A percentile compares a stretch with the other conserved stretches of the same genome.
Evolutionary conservation across 1,139 yeast species (phyloP).

Genomic region (Yamadazyma diospyri): DNA sequence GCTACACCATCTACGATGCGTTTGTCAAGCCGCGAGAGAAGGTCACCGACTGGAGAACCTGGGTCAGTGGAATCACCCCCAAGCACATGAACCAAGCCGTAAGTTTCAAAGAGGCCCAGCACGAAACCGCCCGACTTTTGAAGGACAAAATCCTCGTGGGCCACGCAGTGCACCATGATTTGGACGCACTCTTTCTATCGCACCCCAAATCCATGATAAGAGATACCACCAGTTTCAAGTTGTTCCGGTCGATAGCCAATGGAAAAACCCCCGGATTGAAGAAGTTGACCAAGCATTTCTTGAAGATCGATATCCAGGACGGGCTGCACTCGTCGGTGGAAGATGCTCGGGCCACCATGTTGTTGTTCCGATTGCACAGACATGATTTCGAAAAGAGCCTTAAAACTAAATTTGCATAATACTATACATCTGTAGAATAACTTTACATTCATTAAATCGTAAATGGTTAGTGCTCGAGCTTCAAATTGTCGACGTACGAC

Average conservation of each 20-base stretch:
- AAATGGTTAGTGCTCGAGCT: constrained; percentile 29
- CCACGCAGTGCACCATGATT: constrained; percentile 80
- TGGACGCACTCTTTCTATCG: constrained; percentile 60
- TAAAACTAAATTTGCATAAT: background rate
- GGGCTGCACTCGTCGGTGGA: constrained; percentile 86
- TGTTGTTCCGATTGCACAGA: constrained; percentile 60
- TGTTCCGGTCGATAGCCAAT: constrained; percentile 54
- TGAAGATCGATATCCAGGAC: constrained; percentile 63
- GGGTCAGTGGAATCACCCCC: constrained; percentile 88
- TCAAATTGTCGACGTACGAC: constrained; percentile 34
- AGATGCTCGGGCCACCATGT: constrained; percentile 88
- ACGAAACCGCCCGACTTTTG: constrained; percentile 47
- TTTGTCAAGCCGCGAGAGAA: constrained; percentile 72
- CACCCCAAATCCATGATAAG: constrained; percentile 65
- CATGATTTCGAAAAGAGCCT: constrained; percentile 51
- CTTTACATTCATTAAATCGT: background rate
- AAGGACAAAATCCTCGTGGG: constrained; percentile 66
- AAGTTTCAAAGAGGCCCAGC: constrained; percentile 63
- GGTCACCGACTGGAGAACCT: constrained; percentile 90
- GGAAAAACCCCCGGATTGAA: constrained; percentile 76
- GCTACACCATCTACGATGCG: constrained; percentile 64
- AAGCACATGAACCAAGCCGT: constrained; percentile 65
- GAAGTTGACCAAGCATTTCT: constrained; percentile 54
- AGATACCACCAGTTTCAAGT: constrained; percentile 68
- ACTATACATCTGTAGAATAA: background rate